phyloP scores from a whole-genome alignment of 2,329 filamentous ascomycete species.

The Ceratocystis harringtonii region DNA sequence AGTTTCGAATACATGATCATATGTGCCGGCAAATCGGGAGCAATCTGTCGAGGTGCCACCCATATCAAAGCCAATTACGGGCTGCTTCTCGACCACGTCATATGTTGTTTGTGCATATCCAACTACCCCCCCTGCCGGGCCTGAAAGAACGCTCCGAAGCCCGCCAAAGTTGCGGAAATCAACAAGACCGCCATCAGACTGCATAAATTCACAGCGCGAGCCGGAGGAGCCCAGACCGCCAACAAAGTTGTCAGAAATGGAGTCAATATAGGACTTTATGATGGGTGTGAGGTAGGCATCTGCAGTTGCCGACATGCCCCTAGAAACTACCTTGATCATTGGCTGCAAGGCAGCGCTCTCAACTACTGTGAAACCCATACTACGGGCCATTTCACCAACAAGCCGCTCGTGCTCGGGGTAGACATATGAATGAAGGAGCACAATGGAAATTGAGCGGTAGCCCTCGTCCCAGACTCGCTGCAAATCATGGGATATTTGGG shows the following conservation, averaged over 20 bases:
- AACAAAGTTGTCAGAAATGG: slow-evolving; percentile 41
- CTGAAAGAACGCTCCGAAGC: slow-evolving; percentile 70
- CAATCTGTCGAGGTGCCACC: slow-evolving; percentile 68
- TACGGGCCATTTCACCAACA: slow-evolving; percentile 58
- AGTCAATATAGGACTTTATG: slow-evolving; percentile 28
- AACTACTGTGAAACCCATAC: slow-evolving; percentile 44
- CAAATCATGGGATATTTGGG: slow-evolving; percentile 40
- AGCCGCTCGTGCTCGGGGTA: slow-evolving; percentile 74
- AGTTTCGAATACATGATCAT: slow-evolving; percentile 89
- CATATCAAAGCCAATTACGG: slow-evolving; percentile 94
- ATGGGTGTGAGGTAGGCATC: slow-evolving; percentile 32
- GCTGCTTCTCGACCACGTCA: slow-evolving; percentile 63
- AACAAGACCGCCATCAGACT: slow-evolving; percentile 61
- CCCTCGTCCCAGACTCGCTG: slow-evolving; percentile 46
- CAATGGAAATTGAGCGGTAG: slow-evolving; percentile 72
- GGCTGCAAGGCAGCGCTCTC: slow-evolving; percentile 26
- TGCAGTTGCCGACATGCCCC: slow-evolving; percentile 30
- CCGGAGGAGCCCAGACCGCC: slow-evolving; percentile 71
- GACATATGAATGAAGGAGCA: slow-evolving; percentile 83
- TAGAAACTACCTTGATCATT: slow-evolving; percentile 32
- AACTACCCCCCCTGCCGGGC: slow-evolving; percentile 84
- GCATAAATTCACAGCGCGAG: slow-evolving; percentile 88
- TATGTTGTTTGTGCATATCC: slow-evolving; percentile 87
- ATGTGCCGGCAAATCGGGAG: slow-evolving; percentile 71
- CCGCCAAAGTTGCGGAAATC: slow-evolving; percentile 74